phyloP scores from a whole-genome alignment of 306 rosid genomes.

The Potentilla sterilis region DNA sequence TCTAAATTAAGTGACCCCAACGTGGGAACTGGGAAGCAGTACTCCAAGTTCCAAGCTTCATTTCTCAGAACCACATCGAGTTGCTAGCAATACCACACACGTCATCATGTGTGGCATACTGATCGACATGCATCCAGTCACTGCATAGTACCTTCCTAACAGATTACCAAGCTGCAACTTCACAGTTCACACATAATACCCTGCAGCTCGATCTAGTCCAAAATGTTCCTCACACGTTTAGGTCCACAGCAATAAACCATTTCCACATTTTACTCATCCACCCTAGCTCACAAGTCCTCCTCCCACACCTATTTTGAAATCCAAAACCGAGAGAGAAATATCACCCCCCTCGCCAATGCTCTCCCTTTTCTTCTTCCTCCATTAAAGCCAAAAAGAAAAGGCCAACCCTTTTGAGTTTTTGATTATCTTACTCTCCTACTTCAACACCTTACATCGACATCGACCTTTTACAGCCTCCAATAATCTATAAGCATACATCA shows the following conservation, averaged over 20 bases:
- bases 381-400: not conserved
- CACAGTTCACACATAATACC: not conserved
- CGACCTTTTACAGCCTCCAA: not conserved
- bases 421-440: not conserved
- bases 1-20: not conserved
- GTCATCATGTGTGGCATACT: not conserved
- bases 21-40: not conserved
- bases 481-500: not conserved
- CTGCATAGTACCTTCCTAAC: not conserved
- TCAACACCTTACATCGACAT: not conserved
- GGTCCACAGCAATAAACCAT: not conserved
- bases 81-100: not conserved
- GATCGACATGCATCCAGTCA: not conserved
- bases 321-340: constrained; percentile 22
- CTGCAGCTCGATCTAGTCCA: not conserved
- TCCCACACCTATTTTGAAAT: constrained; percentile 14
- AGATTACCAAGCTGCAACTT: not conserved
- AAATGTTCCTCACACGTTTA: not conserved
- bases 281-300: not conserved
- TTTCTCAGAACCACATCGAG: not conserved
- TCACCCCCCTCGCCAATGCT: not conserved
- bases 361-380: not conserved
- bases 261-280: not conserved
- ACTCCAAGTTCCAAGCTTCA: not conserved
- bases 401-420: not conserved